A percentile compares a stretch with the other conserved stretches of the same genome.
Conservation (phyloP, 2,329 filamentous ascomycete species). For the Nothophaeocryptopus gaeumannii region DNA sequence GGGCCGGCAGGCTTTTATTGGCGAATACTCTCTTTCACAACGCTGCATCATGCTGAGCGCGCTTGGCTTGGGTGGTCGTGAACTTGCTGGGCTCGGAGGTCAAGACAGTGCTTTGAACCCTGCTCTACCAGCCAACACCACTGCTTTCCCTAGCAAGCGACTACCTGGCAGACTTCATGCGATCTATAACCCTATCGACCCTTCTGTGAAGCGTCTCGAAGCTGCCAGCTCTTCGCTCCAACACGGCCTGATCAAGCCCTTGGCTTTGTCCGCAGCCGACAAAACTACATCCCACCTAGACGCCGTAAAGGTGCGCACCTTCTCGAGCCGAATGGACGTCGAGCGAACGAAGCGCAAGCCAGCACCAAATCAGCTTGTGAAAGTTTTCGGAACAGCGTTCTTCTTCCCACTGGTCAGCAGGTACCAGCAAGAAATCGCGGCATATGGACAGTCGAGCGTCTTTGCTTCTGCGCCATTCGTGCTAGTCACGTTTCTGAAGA, state of each 20-base stretch:
- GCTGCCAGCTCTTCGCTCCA: slow-evolving; percentile 66
- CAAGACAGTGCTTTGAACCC: slow-evolving; percentile 46
- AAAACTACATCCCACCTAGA: slow-evolving; percentile 70
- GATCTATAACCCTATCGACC: slow-evolving; percentile 53
- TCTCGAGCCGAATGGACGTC: slow-evolving; percentile 72
- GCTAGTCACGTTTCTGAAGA: slow-evolving; percentile 78
- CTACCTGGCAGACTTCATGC: slow-evolving; percentile 72
- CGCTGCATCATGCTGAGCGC: slow-evolving; percentile 77
- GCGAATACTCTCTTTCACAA: slow-evolving; percentile 85
- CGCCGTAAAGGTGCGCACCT: slow-evolving; percentile 82
- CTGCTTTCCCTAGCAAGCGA: slow-evolving; percentile 72
- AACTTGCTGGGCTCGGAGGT: slow-evolving; percentile 73
- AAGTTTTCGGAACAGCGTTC: slow-evolving; percentile 70
- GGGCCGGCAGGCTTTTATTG: slow-evolving; percentile 79
- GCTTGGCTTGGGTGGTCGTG: slow-evolving; percentile 76
- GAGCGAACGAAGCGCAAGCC: slow-evolving; percentile 55
- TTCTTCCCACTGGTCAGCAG: slow-evolving; percentile 83
- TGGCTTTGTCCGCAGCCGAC: slow-evolving; percentile 80
- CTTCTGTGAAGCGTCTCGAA: slow-evolving; percentile 60
- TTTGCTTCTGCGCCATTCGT: slow-evolving; percentile 73
- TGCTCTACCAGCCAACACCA: slow-evolving; percentile 23
- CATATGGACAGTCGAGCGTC: slow-evolving; percentile 43
- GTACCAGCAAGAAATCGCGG: slow-evolving; percentile 44
- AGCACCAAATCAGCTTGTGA: slow-evolving; percentile 73
- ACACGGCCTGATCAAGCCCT: slow-evolving; percentile 70